Evolutionary conservation across 129 eudicot genomes (phyloP), one percentile per base, ranked within the genome.

Genomic region (Deinandra increscens): DNA sequence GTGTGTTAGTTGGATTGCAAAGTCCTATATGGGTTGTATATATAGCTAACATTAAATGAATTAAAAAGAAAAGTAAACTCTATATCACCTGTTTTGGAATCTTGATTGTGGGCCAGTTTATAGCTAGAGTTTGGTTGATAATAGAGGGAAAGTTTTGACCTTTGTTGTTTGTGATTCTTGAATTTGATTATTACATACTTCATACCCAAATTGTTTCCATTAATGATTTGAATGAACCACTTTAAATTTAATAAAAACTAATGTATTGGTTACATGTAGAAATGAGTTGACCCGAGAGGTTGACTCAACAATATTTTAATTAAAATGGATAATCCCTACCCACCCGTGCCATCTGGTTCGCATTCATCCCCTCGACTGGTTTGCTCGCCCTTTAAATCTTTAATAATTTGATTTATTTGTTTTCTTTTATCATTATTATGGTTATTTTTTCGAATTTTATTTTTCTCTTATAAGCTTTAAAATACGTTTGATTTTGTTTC

Each of bases 41-140:
- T 81, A 74, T 64, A 78, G 77, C 58, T 69, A 12, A 72, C 8
- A 9, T 8, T 48, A 4, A 31, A 49, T 37, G 42, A 53, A 69
- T 69, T 10, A 23, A 11, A 53, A 15, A 51, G 38, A 61, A 77
- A 69, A 50, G 64, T 69, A 61, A 77, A 77, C 76, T 77, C 64
- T 69, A 23, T 45, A 61, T 62, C 58, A 75, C 41, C 62, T 62
- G 70, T 58, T 62, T 60, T 68, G 77, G 75, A 77, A 80, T 76
- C 73, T 77, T 54, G 76, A 60, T 44, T 80, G 82, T 81, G 82
- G 90, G 73, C 76, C 77, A 36, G 39, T 36, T 69, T 76, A 58
- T 5, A 26, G 31, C 31, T 26, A 69, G 63, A 66, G 71, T 68
- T 76, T 64, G 68, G 79, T 73, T 53, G 50, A 81, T 68, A 73